phyloP scores from a whole-genome alignment of 805 yeast genomes.

The Starmerella floricola region DNA sequence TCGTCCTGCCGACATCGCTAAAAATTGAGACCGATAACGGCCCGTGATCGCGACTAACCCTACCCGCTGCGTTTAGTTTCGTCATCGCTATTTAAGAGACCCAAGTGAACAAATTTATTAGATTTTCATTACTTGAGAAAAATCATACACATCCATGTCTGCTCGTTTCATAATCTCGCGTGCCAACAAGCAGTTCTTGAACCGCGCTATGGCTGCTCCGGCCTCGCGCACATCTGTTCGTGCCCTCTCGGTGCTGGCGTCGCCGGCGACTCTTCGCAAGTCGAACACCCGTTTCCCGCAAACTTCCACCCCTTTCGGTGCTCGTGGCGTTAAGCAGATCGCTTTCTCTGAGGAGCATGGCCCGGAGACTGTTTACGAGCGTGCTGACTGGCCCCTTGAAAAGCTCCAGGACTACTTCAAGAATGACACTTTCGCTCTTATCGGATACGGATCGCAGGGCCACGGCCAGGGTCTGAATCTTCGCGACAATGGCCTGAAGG shows the following conservation, averaged over 20 bases:
- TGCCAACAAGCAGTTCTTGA: conserved; percentile 26
- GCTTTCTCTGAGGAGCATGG: conserved; percentile 75
- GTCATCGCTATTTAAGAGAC: no score
- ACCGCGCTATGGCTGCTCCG: conserved; percentile 34
- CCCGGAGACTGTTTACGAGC: conserved; percentile 92
- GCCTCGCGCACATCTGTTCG: conserved; percentile 39
- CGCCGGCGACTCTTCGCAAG: conserved; percentile 28
- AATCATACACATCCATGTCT: conserved; percentile 17
- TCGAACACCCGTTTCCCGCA: conserved; percentile 11
- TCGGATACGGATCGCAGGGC: conserved; percentile 99
- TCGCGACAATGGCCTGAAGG: conserved; percentile 98
- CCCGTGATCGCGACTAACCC: no score
- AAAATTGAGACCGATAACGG: no score
- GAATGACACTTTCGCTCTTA: conserved; percentile 91
- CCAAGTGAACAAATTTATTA: neutral
- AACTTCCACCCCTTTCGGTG: conserved; percentile 39
- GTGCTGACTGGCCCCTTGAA: conserved; percentile 99
- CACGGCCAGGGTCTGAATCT: conserved; percentile 99
- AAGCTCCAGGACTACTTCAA: conserved; percentile 92
- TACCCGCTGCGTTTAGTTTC: no score
- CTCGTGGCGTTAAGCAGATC: conserved; percentile 91
- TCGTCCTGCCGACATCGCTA: no score
- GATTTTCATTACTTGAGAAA: neutral
- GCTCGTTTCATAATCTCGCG: conserved; percentile 25
- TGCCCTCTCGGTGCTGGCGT: conserved; percentile 41